Conservation (phyloP, 257 asterid genomes). For the Perilla frutescens region DNA sequence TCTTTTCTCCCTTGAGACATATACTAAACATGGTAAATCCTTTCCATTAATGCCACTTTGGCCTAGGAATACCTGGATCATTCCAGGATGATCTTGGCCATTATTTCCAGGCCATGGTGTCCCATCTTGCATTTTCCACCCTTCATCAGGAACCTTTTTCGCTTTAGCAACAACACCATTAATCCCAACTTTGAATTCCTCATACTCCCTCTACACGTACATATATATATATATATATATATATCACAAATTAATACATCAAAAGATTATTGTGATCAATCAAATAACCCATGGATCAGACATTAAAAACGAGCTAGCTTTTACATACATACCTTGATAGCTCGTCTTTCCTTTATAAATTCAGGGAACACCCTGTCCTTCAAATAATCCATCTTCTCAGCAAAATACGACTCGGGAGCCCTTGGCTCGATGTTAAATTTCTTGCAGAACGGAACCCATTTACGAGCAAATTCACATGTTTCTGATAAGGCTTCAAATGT, state of each 20-base stretch:
- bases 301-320: no score
- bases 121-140: constrained; percentile 31
- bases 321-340: constrained; percentile 7
- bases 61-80: constrained; percentile 25
- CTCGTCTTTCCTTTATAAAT: constrained; percentile 24
- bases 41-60: constrained; percentile 20
- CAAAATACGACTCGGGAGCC: constrained; percentile 24
- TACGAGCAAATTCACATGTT: constrained; percentile 21
- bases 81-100: constrained; percentile 23
- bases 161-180: constrained; percentile 19
- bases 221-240: no score
- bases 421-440: constrained; percentile 13
- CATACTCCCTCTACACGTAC: constrained; percentile 21
- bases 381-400: constrained; percentile 24
- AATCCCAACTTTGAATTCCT: constrained; percentile 25
- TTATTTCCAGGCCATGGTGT: constrained; percentile 25
- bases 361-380: constrained; percentile 22
- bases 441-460: constrained; percentile 26
- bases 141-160: constrained; percentile 19
- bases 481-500: constrained; percentile 24
- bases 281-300: not conserved
- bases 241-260: not conserved
- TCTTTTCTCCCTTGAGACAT: constrained; percentile 26
- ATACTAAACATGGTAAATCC: constrained; percentile 18
- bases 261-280: constrained; percentile 9